Percentiles rank a stretch among this genome's conserved stretches.
Conservation (phyloP, 345 rosid species). For the Psidium friedrichsthalianum region DNA sequence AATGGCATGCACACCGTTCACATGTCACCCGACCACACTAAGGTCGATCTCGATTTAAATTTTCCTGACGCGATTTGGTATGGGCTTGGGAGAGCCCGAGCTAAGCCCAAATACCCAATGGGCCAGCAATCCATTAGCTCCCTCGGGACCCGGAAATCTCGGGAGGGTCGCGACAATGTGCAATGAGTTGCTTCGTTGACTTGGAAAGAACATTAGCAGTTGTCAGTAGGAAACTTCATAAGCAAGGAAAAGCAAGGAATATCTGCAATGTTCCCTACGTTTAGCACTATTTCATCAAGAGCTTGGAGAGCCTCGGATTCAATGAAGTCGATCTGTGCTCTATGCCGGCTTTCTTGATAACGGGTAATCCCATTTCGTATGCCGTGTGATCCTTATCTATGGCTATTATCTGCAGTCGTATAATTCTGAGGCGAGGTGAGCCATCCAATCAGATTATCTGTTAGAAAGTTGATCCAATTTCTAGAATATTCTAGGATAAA, state of each 20-base stretch:
- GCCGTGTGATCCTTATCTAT: slow-evolving; percentile 19
- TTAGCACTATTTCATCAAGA: slow-evolving; percentile 15
- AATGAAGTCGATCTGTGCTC: slow-evolving; percentile 27
- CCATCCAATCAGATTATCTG: background rate
- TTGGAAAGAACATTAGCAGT: background rate
- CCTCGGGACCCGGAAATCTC: no score
- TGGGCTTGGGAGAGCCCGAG: no score
- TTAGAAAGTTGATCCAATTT: no score
- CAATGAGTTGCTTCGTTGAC: background rate
- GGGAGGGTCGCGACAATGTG: no score
- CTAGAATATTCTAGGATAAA: no score
- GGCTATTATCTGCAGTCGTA: background rate
- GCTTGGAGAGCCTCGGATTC: slow-evolving; percentile 22
- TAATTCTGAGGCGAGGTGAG: background rate
- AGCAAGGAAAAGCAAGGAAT: background rate
- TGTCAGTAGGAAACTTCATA: background rate
- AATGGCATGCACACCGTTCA: no score
- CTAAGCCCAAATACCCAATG: no score
- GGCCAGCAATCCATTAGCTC: no score
- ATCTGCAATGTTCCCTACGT: slow-evolving; percentile 3
- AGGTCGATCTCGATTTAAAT: no score
- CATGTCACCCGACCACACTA: no score
- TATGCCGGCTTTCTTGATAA: slow-evolving; percentile 25
- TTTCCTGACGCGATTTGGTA: no score
- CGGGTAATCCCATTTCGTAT: slow-evolving; percentile 24